Evolutionary conservation across 768 basidiomycete species (phyloP), one percentile per base, ranked within the genome.

Genomic region (Tricholoma bakamatsutake): DNA sequence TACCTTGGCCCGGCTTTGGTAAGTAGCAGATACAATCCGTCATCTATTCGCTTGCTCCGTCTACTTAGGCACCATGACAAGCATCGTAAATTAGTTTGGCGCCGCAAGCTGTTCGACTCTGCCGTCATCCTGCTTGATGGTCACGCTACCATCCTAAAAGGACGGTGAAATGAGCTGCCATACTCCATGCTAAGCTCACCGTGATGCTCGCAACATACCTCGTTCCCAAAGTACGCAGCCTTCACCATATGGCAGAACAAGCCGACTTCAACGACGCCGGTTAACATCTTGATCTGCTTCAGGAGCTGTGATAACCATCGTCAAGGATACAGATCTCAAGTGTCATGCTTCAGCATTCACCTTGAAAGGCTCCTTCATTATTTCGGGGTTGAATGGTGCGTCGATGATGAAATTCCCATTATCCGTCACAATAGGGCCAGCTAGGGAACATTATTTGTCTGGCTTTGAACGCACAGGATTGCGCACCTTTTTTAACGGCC

Each of bases 381-480:
- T 66, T 35, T 85, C 81, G 54, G 74, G 77, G 12, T 81, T 74
- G 72, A 98, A 98, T 1, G 93, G 92, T 13, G 97, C 97, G 65
- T 99, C 97, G 61, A 99, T 96, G 61, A 98, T 80, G 69, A 99
- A 98, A 73, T 97, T 98, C 18, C 93, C 92, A 62, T 99, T 99
- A 69, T 99, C 97, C 4, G 91, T 82, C 15, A 99, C 96, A 40
- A 99, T 91, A 10, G 96, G 97, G 8, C 97, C 96, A 46, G 95
- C 95, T 80, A 35, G 35, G 34, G 8, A 34, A 56, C 15, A n/a
- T 46, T 18, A 30, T 30, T 10, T 1, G 2, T 30, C 28, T 27
- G 21, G 28, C 3, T 15, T 11, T 5, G 5, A 28, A 37, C 13
- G 28, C 39, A 21, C n/a, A 24, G 11, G 34, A 48, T 50, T 17